Conservation (phyloP, 2,329 filamentous ascomycete genomes). For the Remersonia thermophila region DNA sequence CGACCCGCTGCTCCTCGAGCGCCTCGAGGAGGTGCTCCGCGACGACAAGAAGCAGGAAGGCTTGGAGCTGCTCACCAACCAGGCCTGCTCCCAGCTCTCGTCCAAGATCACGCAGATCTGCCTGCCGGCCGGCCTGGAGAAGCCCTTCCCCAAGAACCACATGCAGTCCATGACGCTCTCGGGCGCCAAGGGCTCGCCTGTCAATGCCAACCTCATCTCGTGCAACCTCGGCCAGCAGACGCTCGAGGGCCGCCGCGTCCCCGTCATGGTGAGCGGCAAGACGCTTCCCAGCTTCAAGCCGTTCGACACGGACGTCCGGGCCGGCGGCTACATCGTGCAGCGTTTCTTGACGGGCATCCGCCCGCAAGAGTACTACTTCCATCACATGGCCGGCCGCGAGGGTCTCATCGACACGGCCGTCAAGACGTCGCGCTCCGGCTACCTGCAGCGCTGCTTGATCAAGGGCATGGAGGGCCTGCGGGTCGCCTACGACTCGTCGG, state of each 20-base stretch:
- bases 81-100: conserved; percentile 56
- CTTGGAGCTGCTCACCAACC: conserved; percentile 79
- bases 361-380: conserved; percentile 97
- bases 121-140: conserved; percentile 71
- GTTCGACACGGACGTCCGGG: conserved; percentile 78
- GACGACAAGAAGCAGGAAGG: conserved; percentile 85
- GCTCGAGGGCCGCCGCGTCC: conserved; percentile 86
- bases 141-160: conserved; percentile 90
- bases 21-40: conserved; percentile 79
- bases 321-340: conserved; percentile 86
- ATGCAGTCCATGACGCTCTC: conserved; percentile 99
- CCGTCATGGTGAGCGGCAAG: conserved; percentile 96
- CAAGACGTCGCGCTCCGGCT: conserved; percentile 94
- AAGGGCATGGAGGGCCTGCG: conserved; percentile 96
- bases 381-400: conserved; percentile 98
- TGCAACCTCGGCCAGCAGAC: conserved; percentile 96
- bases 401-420: conserved; percentile 97
- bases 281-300: conserved; percentile 87
- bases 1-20: conserved; percentile 59
- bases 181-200: conserved; percentile 81
- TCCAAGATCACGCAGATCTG: conserved; percentile 66
- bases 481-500: conserved; percentile 86
- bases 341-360: conserved; percentile 96
- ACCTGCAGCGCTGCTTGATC: conserved; percentile 91
- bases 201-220: conserved; percentile 95